A percentile compares a stretch with the other conserved stretches of the same genome.
Evolutionary conservation across 163 green algal genomes (phyloP).

Genomic region (Trebouxiophyceae sp.): DNA sequence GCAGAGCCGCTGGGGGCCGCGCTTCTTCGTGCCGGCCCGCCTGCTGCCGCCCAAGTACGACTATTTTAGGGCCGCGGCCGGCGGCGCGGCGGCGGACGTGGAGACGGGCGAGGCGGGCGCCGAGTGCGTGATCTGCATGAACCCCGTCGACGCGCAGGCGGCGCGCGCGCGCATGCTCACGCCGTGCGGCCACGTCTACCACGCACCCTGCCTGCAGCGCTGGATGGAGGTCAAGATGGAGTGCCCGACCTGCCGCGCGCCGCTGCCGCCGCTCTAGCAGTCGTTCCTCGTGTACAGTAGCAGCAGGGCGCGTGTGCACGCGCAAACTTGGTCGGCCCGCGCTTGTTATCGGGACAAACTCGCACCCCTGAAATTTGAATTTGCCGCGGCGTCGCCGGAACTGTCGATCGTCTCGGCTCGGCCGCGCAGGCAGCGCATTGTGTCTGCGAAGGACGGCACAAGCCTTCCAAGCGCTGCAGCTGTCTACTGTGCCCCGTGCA

Average conservation of each 20-base stretch:
- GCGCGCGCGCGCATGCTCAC: conserved; percentile 52
- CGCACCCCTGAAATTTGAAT: too few species aligned
- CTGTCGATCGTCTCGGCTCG: too few species aligned
- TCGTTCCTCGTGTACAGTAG: too few species aligned
- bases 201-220: conserved; percentile 59
- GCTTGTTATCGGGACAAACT: too few species aligned
- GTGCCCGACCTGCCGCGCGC: conserved; percentile 69
- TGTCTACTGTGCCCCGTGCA: too few species aligned
- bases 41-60: conserved; percentile 75
- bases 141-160: conserved; percentile 32
- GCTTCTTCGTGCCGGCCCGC: conserved; percentile 55
- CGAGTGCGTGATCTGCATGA: conserved; percentile 92
- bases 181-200: conserved; percentile 82
- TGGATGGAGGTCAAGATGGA: conserved; percentile 86
- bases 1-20: conserved; percentile 56
- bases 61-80: conserved; percentile 42
- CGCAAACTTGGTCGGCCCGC: too few species aligned
- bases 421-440: too few species aligned
- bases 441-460: too few species aligned
- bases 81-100: conserved; percentile 11
- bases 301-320: too few species aligned
- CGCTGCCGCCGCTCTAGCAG: conserved; percentile 1
- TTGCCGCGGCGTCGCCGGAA: too few species aligned
- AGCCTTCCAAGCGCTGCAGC: too few species aligned
- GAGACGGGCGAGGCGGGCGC: conserved; percentile 29